Conservation (phyloP, 148 eudicot genomes). For the Silene conica region DNA sequence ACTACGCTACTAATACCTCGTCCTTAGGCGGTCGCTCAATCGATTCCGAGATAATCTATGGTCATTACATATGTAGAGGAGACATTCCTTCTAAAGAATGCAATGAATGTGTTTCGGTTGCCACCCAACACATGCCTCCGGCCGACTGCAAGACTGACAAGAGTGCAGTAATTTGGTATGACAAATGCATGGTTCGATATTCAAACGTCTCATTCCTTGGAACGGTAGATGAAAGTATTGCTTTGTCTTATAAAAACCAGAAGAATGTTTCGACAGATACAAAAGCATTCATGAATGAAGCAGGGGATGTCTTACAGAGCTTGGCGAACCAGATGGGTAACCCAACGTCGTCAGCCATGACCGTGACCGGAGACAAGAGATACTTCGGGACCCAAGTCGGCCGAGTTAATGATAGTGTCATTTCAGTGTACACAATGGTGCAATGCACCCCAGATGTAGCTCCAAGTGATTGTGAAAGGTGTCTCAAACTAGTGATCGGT, state of each 20-base stretch:
- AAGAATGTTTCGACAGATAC: background rate
- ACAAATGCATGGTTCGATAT: conserved; percentile 14
- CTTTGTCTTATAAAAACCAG: background rate
- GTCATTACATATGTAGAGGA: conserved; percentile 31
- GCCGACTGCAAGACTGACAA: conserved; percentile 1
- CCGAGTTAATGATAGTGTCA: background rate
- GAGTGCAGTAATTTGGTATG: conserved; percentile 26
- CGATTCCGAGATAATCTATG: conserved; percentile 16
- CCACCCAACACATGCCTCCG: background rate
- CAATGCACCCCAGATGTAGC: conserved; percentile 32
- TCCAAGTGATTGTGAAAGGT: conserved; percentile 4
- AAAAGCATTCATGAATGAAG: background rate
- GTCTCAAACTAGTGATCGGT: conserved; percentile 7
- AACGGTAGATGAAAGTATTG: background rate
- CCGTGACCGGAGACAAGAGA: background rate
- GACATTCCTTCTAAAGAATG: conserved; percentile 3
- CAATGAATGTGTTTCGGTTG: conserved; percentile 14
- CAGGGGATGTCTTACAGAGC: background rate
- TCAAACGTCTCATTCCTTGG: conserved; percentile 6
- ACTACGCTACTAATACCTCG: conserved; percentile 7
- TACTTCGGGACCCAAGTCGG: conserved; percentile 18
- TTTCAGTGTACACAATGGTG: conserved; percentile 19
- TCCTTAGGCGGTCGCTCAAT: background rate
- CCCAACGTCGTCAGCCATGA: background rate
- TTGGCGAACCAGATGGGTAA: conserved; percentile 4